Evolutionary conservation across 169 alveolate species (phyloP).

Genomic region (Eimeria praecox): DNA sequence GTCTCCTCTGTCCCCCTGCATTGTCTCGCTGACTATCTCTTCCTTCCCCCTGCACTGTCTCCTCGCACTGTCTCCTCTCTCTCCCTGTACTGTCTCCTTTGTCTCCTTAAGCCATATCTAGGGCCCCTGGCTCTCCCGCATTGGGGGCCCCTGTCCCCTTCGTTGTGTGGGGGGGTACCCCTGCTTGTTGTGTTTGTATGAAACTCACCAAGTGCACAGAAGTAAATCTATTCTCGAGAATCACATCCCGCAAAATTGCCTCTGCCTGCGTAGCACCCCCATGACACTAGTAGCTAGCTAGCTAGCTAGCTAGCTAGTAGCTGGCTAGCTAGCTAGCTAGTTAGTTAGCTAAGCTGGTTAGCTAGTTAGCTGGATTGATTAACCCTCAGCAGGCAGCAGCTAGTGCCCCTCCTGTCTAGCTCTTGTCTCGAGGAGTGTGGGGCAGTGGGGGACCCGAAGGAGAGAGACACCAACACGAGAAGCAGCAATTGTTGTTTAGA

Average conservation of each 20-base stretch:
- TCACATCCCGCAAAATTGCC: slow-evolving; percentile 69
- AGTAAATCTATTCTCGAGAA: slow-evolving; percentile 42
- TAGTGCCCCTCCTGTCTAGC: neutral
- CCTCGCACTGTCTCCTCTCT: neutral
- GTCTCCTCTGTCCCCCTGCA: neutral
- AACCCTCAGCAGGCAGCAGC: neutral
- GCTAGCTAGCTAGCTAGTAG: neutral
- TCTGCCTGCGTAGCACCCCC: slow-evolving; percentile 47
- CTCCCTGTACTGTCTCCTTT: neutral
- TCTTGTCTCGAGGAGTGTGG: no score
- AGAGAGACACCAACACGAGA: neutral
- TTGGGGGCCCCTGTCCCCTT: no score
- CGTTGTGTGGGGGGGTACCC: no score
- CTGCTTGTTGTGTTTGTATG: neutral
- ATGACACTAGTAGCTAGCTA: neutral
- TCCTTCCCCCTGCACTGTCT: neutral
- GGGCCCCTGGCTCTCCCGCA: no score
- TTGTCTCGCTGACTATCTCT: neutral
- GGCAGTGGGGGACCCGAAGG: neutral
- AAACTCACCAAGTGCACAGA: slow-evolving; percentile 73
- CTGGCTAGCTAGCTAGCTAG: neutral
- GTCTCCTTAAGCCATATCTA: neutral
- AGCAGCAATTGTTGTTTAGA: no score
- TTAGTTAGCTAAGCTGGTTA: neutral
- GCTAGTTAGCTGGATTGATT: neutral